Evolutionary conservation across 192 early-diverging fungal genomes (phyloP), one percentile per base, ranked within the genome.

Genomic region (Coemansia interrupta): DNA sequence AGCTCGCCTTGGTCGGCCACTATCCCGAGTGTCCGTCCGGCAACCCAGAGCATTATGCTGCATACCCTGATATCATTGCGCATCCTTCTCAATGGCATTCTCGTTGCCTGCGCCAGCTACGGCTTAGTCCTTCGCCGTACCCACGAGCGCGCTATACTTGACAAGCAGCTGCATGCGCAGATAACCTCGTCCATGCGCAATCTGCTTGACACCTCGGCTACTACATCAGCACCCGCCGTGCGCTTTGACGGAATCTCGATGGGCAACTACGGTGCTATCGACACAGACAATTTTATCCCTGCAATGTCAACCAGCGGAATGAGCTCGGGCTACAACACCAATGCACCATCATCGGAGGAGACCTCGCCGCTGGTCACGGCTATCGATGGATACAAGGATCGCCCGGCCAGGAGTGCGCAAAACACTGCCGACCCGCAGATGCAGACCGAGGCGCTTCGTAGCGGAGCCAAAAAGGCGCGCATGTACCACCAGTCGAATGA

Each of bases 401-500:
- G 40, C 23, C 42, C 44, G 17, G 7, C 5, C 23, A 13, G 41
- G 43, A 28, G 47, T n/a, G 51, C 32, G 6, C 32, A 36, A 36
- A 6, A 11, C 32, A 36, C 32, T 36, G 32, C 32, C 10, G 32
- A 36, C 32, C 32, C 32, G 10, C 32, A 36, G 32, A 38, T 17
- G 45, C 44, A 50, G 32, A 13, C 39, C 19, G 62, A 79, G 38
- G 76, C 76, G 7, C 60, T 79, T 17, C 56, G 45, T 10, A 79
- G 76, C 54, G 76, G 76, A 19, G 70, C 50, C 6, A 79, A 79
- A 44, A 79, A 79, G 54, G 63, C 57, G 28, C 60, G 64, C 23
- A 72, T 79, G 70, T 79, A 79, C 54, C 76, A 79, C 59, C 76
- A 79, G 61, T 73, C 70, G 13, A 66, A 73, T 52, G 70, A 79